Evolutionary conservation across 2,329 filamentous ascomycete genomes (phyloP), one percentile per base, ranked within the genome.

Genomic region (Atkinsonella hypoxylon): DNA sequence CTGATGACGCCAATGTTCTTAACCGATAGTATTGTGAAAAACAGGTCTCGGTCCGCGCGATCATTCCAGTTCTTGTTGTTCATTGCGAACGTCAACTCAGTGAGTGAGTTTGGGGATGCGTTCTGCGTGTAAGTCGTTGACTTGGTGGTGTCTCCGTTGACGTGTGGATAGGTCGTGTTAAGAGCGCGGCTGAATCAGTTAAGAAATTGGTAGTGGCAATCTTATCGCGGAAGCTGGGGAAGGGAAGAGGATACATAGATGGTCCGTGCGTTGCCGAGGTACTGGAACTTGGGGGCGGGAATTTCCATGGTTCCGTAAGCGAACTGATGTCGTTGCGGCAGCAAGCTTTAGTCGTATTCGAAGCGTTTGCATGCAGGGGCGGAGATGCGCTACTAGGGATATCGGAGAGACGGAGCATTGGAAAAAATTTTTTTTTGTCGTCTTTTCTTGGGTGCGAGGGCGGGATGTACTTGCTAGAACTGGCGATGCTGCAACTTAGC

Each of bases 1-100:
- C 77, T 81, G 63, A 82, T 81, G 60, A 81, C 71, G 55, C 78
- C 78, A 58, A 82, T 79, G 61, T 80, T 78, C 66, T 82, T 82
- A 46, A 80, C 75, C 3, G 74, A 78, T 39, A 81, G 64, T 53
- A 82, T 81, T 49, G 77, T 79, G 59, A 81, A 81, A 68, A 81
- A 81, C 45, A 82, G 68, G 61, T 82, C 78, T 61, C 78, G 79
- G 58, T 82, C 78, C 54, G 78, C 78, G 52, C 76, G 71, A 58
- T 81, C 77, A 59, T 74, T 78, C 77, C 77, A 81, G 61, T 78
- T 78, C 67, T 79, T 81, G 64, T 70, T 77, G 66, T 78, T 79
- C 60, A 66, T 71, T 58, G 55, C 55, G 57, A 54, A 9, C 48
- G 38, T 34, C 22, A 12, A 52, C 36, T 31, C 38, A 48, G 38